Base-by-base conservation (phyloP, 352 stramenopile species). In the Globisporangium paddicum region DNA sequence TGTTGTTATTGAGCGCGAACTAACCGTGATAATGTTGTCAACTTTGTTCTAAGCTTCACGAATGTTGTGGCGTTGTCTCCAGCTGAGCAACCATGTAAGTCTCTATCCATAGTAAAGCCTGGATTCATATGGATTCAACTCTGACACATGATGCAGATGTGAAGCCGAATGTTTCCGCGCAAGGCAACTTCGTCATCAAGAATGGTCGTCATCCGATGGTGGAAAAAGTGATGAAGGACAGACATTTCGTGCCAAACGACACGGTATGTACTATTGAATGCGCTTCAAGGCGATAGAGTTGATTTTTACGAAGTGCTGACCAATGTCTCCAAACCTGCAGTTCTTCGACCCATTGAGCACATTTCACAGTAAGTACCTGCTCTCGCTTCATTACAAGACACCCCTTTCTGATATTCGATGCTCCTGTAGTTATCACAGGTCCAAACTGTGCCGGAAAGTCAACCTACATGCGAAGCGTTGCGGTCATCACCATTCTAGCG, bases 361-460 rank as follows among this genome's bases (percentile, higher is more conserved):
- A 35, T 89, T 91, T 25, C 81, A 91, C 61, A 68, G 81, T 90
- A 71, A 62, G 72, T 53, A 52, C 23, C 60, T 41, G 21, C 14
- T 40, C 14, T 32, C 25, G 18, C 19, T 32, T 53, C 2, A 30
- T 10, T 59, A 32, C 19, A 42, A 3, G n/a, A 14, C 28, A 32
- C 6, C 2, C 49, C 50, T 19, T 21, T 16, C 18, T 2, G 62
- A 66, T 62, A 26, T 66, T 55, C 66, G 53, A 65, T 63, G 13
- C 16, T 35, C 19, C 9, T 18, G 28, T 19, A 90, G 81, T 98
- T 54, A 71, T 98, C 23, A 97, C 89, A 58, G 92, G 92, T 0
- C 75, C 90, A 16, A 98, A 98, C 51, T 96, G 89, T 47, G 83
- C 82, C 18, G 92, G 92, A 2, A 98, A 98, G 55, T 93, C 86